Base-by-base conservation (phyloP, 2,329 filamentous ascomycete genomes). In the Polytolypa hystricis region DNA sequence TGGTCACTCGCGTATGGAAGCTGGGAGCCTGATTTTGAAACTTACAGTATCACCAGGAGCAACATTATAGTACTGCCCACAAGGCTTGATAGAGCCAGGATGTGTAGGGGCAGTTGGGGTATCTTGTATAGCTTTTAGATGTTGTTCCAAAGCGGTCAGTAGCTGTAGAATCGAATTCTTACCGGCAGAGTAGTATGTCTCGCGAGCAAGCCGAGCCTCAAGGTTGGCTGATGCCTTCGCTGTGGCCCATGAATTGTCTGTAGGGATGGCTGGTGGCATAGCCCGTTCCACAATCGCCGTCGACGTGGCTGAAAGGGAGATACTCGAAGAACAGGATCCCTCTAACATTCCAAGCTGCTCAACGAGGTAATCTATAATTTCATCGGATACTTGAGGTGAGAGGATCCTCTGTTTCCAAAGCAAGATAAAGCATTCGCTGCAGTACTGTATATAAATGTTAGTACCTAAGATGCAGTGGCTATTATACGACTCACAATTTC, bases 371-470 rank as follows among this genome's bases (percentile, higher is more conserved):
- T 46, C 40, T 9, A 34, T 39, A 12, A 44, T 37, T 14, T 43
- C 42, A 4, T 40, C 42, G 7, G 42, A 33, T 25, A 41, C 38
- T 19, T 44, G 38, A 8, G 39, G 27, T 12, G 44, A 41, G 28
- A 42, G 39, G 14, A 46, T 31, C 9, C 42, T 33, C 25, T 46
- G 44, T 18, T 36, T 44, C 44, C 44, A 46, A 5, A 46, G 36
- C 25, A 42, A 33, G 8, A 46, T 31, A 23, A 46, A 46, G 25
- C 44, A 46, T 35, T 46, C 44, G 37, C 42, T 44, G 25, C 44
- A 46, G 28, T 44, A 46, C 44, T 46, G 38, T 14, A 28, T 26
- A 29, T 25, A 15, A 18, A 19, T 16, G 23, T 27, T 17, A 38
- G 30, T 27, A 12, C n/a, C n/a, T n/a, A n/a, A n/a, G n/a, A n/a